These are phyloP conservation scores for Hypoxylon sp. DNA, from an alignment of 2,329 filamentous ascomycete species.

Conservation along the genomic window DNA sequence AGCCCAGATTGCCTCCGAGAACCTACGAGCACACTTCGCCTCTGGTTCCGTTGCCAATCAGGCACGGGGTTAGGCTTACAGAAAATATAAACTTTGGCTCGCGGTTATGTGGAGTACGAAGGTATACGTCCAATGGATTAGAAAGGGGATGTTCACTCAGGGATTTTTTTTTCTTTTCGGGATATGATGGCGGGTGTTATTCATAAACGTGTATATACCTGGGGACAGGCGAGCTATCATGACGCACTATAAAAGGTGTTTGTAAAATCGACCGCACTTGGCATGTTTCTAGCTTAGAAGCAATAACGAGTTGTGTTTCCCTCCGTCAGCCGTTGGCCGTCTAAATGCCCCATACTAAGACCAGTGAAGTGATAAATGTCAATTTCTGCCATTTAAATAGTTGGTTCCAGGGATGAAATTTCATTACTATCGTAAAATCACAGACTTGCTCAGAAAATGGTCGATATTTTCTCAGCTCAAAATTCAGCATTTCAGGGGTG, in stretches of 20 bases:
- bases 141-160: constrained; percentile 24
- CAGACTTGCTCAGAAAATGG: not conserved
- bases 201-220: constrained; percentile 40
- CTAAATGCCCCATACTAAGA: no score
- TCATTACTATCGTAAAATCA: not conserved
- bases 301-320: not conserved
- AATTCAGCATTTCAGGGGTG: no score
- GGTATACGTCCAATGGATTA: constrained; percentile 69
- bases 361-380: not conserved
- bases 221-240: constrained; percentile 12
- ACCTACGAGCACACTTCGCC: constrained; percentile 59
- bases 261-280: constrained; percentile 6
- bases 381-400: not conserved
- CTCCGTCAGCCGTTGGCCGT: no score
- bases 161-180: constrained; percentile 21
- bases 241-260: constrained; percentile 27
- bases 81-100: constrained; percentile 81
- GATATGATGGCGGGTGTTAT: constrained; percentile 29
- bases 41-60: constrained; percentile 65
- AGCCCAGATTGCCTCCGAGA: constrained; percentile 76
- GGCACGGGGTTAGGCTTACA: constrained; percentile 70
- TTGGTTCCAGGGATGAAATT: not conserved
- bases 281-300: not conserved
- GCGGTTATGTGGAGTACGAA: constrained; percentile 80
- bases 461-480: no score